phyloP scores from a whole-genome alignment of 139 green algal genomes.

The Chlorella sp. region DNA sequence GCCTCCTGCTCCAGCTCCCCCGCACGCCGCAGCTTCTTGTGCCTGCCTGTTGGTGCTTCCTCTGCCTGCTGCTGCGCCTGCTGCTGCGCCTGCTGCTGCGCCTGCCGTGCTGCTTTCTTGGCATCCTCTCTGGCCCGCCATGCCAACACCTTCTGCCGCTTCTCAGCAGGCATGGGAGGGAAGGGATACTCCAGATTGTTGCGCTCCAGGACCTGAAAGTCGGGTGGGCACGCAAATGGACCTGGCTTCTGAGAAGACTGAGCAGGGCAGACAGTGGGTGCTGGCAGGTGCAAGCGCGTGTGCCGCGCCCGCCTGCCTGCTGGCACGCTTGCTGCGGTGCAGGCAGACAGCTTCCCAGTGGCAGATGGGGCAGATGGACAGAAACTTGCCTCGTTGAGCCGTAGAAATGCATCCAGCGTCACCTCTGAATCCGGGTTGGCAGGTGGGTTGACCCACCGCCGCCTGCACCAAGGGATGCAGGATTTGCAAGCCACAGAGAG shows the following conservation, averaged over 20 bases:
- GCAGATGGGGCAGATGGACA: not conserved
- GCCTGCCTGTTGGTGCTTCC: no score
- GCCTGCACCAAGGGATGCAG: not conserved
- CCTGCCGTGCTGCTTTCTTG: not conserved
- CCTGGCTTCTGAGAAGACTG: not conserved
- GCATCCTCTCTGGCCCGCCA: not conserved
- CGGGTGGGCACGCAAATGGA: no score
- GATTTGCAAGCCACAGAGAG: not conserved
- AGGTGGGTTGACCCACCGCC: slow-evolving; percentile 10
- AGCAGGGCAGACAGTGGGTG: no score
- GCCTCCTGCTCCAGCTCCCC: not conserved
- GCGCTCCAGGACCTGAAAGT: not conserved
- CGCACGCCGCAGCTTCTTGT: not conserved
- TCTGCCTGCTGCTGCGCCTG: not conserved
- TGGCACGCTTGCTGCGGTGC: not conserved
- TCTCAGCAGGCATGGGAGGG: not conserved
- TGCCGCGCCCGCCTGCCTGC: not conserved
- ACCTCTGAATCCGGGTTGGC: not conserved
- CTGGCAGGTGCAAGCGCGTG: not conserved
- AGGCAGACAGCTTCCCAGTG: not conserved
- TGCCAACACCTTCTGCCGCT: not conserved
- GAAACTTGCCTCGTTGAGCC: not conserved
- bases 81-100: not conserved
- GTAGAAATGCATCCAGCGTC: not conserved
- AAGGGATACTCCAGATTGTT: not conserved